These are phyloP conservation scores for Wickerhamiella infanticola DNA, from an alignment of 1,139 yeast genomes.

Conservation along the genomic window DNA sequence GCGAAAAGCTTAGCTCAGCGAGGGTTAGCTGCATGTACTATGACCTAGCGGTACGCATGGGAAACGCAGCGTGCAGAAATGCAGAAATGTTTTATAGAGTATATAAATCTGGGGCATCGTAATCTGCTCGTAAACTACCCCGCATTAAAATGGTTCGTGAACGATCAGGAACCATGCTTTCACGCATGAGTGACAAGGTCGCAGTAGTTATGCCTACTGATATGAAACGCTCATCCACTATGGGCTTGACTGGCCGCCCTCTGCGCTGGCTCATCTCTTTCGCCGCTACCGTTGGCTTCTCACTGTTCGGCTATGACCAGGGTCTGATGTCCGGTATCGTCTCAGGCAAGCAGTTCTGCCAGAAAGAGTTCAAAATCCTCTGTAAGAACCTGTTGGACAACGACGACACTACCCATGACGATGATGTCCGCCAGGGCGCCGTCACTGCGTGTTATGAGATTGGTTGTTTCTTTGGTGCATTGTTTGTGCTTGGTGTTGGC, in stretches of 20 bases:
- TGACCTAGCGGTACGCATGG: too few relatives aligned
- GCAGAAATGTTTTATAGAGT: too few relatives aligned
- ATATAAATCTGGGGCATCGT: too few relatives aligned
- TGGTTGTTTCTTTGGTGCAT: constrained; percentile 17
- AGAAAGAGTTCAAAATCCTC: constrained; percentile 12
- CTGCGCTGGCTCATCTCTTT: constrained; percentile 37
- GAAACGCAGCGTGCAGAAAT: too few relatives aligned
- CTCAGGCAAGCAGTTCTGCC: constrained; percentile 42
- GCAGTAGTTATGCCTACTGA: not conserved
- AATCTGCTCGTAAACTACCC: not conserved
- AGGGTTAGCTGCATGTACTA: too few relatives aligned
- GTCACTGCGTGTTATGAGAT: constrained; percentile 39
- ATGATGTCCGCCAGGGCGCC: constrained; percentile 38
- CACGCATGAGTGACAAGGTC: not conserved
- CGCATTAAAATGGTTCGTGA: constrained; percentile 1
- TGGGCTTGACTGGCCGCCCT: constrained; percentile 29
- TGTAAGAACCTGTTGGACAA: not conserved
- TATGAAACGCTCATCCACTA: constrained; percentile 18
- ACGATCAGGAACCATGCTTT: constrained; percentile 1
- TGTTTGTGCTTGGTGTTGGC: constrained; percentile 16
- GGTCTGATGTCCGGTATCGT: constrained; percentile 35
- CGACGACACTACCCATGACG: constrained; percentile 11
- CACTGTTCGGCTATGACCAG: constrained; percentile 23
- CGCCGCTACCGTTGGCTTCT: constrained; percentile 44
- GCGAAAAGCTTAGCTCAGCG: too few relatives aligned